A percentile compares a stretch with the other conserved stretches of the same genome.
Conservation (phyloP, 23 red algal species). For the Gracilaria caudata region DNA sequence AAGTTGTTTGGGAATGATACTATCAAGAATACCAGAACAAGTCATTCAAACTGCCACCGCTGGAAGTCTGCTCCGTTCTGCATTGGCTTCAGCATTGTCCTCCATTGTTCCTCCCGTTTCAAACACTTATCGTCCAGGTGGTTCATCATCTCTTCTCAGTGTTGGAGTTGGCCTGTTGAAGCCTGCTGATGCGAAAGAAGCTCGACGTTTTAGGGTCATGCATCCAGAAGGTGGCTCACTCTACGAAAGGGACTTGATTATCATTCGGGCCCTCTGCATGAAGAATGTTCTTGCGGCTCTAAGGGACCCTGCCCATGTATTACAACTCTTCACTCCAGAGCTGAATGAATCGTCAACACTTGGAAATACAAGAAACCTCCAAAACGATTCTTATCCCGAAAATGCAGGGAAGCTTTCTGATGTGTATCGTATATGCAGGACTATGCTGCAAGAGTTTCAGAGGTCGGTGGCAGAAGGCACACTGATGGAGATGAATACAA, state of each 20-base stretch:
- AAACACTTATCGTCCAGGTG: slow-evolving; percentile 12
- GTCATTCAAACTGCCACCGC: slow-evolving; percentile 12
- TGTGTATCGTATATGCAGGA: slow-evolving; percentile 42
- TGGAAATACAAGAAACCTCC: background rate
- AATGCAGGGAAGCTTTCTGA: slow-evolving; percentile 20
- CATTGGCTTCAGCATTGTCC: slow-evolving; percentile 25
- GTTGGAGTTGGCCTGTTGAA: slow-evolving; percentile 14
- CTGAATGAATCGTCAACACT: background rate
- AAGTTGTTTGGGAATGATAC: slow-evolving; percentile 53
- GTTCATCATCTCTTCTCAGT: slow-evolving; percentile 50
- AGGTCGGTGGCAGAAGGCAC: slow-evolving; percentile 34
- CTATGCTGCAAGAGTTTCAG: slow-evolving; percentile 32
- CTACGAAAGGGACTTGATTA: slow-evolving; percentile 55
- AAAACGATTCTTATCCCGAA: background rate
- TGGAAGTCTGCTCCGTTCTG: slow-evolving; percentile 22
- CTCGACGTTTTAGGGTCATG: slow-evolving; percentile 41
- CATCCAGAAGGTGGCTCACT: slow-evolving; percentile 75
- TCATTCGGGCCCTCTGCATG: slow-evolving; percentile 25
- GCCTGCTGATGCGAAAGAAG: slow-evolving; percentile 46
- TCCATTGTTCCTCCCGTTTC: slow-evolving; percentile 18
- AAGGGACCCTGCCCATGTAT: slow-evolving; percentile 16
- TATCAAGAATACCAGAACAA: slow-evolving; percentile 43
- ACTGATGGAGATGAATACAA: slow-evolving; percentile 31
- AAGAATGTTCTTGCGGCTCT: slow-evolving; percentile 66
- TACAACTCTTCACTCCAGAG: slow-evolving; percentile 39